Base-by-base conservation (phyloP, 176 grass and related monocot genomes). In the Bromus sterilis region DNA sequence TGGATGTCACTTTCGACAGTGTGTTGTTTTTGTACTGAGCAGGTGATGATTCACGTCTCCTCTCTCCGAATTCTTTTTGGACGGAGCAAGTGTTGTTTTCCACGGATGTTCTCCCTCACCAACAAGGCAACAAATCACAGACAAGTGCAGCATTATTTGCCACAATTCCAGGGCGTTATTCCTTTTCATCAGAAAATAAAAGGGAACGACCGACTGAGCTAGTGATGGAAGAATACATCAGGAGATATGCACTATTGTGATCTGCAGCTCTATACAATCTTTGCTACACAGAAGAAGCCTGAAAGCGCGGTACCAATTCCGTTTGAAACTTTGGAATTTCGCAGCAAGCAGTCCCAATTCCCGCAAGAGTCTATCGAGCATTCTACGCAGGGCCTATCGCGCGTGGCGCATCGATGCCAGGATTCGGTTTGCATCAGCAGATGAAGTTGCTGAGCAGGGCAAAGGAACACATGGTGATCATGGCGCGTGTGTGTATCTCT, bases 261-360 rank as follows among this genome's bases (percentile, higher is more conserved):
- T 83, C 44, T 69, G 44, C 77, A 75, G n/a, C 77, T 60, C 39
- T 63, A 53, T 61, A 74, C 43, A 74, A 20, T 73, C 84, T 51
- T 51, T 80, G 31, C 42, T 77, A 55, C 35, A 56, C 57, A 36
- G 34, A 71, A 43, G 25, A 53, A n/a, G 21, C n/a, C 46, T 66
- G 60, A 34, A 15, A 21, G 49, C 49, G 21, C 4, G 51, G 48
- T 5, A 60, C 30, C 59, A 56, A 72, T 72, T 20, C 68, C 40
- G 41, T 46, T 72, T 30, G 40, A 72, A 72, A 46, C 25, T 24
- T 18, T 30, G 41, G 68, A 72, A 71, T 44, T 71, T 71, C 5
- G 1, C 67, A 26, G 24, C 39, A 71, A 29, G 44, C 40, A 71
- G 23, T 28, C 26, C 26, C 39, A 44, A 29, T 71, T 44, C 23